Evolutionary conservation across 2,329 filamentous ascomycete species (phyloP).

Genomic region (Thelonectria discophora): DNA sequence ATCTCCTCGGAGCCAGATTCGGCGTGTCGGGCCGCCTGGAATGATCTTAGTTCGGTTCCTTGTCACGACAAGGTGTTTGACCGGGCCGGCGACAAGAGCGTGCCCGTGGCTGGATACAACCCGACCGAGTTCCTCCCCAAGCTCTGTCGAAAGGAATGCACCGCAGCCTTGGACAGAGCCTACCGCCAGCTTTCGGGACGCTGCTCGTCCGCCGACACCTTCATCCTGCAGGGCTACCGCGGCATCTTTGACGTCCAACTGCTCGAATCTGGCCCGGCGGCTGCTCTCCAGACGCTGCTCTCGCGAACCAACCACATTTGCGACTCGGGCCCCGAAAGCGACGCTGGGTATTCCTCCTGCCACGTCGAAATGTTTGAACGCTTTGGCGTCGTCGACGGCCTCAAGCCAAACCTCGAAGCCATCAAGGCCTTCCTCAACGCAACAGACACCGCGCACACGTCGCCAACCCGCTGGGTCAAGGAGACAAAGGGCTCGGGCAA

Average conservation of each 20-base stretch:
- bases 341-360: conserved; percentile 11
- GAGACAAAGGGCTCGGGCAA: not conserved
- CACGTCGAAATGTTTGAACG: conserved; percentile 8
- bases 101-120: not conserved
- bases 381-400: conserved; percentile 1
- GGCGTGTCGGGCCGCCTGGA: conserved; percentile 12
- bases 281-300: conserved; percentile 9
- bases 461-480: not conserved
- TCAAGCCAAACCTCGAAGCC: conserved; percentile 1
- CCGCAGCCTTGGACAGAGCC: conserved; percentile 1
- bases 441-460: not conserved
- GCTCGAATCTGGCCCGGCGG: conserved; percentile 2
- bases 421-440: not conserved
- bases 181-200: conserved; percentile 1
- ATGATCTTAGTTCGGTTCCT: not conserved
- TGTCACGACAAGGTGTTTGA: conserved; percentile 18
- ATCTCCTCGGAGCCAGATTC: conserved; percentile 2
- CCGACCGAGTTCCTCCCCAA: conserved; percentile 11
- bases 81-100: conserved; percentile 10
- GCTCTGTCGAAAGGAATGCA: not conserved
- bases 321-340: conserved; percentile 1
- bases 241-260: conserved; percentile 1
- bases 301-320: conserved; percentile 5
- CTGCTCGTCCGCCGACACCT: conserved; percentile 6
- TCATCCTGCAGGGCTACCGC: conserved; percentile 3